phyloP scores from a whole-genome alignment of 495 filamentous ascomycete species.

The Viridothelium virens region DNA sequence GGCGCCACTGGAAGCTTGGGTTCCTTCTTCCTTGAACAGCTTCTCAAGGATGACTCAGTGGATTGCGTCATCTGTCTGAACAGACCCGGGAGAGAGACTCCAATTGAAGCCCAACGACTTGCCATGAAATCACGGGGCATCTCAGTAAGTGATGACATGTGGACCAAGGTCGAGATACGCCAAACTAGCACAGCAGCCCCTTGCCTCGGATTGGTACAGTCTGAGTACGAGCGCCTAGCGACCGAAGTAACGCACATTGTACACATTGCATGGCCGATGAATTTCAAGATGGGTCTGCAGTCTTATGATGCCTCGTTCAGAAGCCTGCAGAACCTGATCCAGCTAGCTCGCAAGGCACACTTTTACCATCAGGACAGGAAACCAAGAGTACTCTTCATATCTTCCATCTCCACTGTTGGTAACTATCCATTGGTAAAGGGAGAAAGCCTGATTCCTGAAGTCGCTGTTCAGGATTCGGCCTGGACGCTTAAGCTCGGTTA shows the following conservation, averaged over 20 bases:
- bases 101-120: background rate
- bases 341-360: background rate
- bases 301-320: background rate
- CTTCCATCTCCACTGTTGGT: background rate
- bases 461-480: background rate
- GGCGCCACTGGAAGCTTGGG: slow-evolving; percentile 18
- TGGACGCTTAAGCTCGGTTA: background rate
- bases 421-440: background rate
- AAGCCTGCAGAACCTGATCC: background rate
- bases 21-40: slow-evolving; percentile 15
- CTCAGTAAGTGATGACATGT: background rate
- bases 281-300: slow-evolving; percentile 37
- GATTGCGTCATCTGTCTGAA: slow-evolving; percentile 7
- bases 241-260: slow-evolving; percentile 10
- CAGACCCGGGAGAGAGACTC: background rate
- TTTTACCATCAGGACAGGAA: background rate
- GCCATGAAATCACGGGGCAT: slow-evolving; percentile 9
- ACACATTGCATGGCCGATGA: slow-evolving; percentile 50
- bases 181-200: slow-evolving; percentile 12
- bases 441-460: background rate
- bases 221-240: background rate
- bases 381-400: background rate
- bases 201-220: background rate
- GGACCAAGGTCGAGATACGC: slow-evolving; percentile 14
- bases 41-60: background rate